Evolutionary conservation across 306 rosid genomes (phyloP).

Genomic region (Cicer pinnatifidum): DNA sequence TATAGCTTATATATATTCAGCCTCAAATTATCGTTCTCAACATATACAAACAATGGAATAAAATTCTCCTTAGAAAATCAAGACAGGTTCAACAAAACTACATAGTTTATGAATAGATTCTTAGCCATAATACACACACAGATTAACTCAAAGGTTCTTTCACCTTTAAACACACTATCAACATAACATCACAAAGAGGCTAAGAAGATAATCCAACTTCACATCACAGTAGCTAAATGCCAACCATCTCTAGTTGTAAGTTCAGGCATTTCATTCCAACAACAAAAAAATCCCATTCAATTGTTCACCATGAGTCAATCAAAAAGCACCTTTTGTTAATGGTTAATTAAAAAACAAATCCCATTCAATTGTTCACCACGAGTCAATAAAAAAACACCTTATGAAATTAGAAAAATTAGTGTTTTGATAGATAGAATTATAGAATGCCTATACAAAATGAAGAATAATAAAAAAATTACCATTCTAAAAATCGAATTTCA

Average conservation of each 20-base stretch:
- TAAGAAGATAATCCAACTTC: conserved; percentile 7
- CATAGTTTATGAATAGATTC: background rate
- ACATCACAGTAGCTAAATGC: conserved; percentile 25
- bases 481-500: conserved; percentile 64
- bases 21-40: background rate
- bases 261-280: conserved; percentile 13
- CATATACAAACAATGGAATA: background rate
- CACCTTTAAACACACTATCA: background rate
- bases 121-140: background rate
- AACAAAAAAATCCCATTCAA: background rate
- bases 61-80: background rate
- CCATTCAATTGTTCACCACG: conserved; percentile 14
- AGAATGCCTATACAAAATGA: too few species aligned
- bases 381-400: background rate
- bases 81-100: conserved; percentile 6
- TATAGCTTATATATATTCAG: conserved; percentile 21
- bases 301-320: conserved; percentile 12
- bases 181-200: conserved; percentile 1
- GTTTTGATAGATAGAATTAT: too few species aligned
- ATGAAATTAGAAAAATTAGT: too few species aligned
- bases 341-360: background rate
- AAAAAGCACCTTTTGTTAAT: background rate
- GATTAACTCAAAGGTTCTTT: background rate
- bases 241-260: background rate
- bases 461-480: too few species aligned